A percentile compares a stretch with the other conserved stretches of the same genome.
Evolutionary conservation across 441 rosid genomes (phyloP).

Genomic region (Pelargonium citronellum): DNA sequence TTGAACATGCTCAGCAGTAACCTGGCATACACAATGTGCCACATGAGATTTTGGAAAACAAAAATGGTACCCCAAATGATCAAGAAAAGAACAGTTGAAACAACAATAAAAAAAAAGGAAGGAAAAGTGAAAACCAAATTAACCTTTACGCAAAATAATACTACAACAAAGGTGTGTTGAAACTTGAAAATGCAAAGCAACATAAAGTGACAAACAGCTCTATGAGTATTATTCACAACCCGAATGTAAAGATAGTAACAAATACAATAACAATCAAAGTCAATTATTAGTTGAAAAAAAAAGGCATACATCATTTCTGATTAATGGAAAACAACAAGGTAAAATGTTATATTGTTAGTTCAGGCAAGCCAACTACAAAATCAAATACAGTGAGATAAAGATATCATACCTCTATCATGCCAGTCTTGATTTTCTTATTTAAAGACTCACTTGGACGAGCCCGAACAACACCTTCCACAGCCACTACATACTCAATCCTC

Average conservation of each 20-base stretch:
- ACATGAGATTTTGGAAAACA: not conserved
- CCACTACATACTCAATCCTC: slow-evolving; percentile 81
- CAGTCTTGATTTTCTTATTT: slow-evolving; percentile 88
- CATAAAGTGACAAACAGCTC: not conserved
- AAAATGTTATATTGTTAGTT: not conserved
- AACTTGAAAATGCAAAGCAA: not conserved
- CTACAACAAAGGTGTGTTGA: not conserved
- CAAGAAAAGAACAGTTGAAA: not conserved
- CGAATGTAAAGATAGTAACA: not conserved
- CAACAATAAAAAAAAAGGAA: not conserved
- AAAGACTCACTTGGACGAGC: slow-evolving; percentile 67
- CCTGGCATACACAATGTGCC: slow-evolving; percentile 33
- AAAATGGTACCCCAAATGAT: not conserved
- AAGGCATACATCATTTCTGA: not conserved
- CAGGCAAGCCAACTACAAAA: not conserved
- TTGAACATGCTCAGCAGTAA: slow-evolving; percentile 81
- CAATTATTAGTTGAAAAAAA: not conserved
- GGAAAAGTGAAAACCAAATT: not conserved
- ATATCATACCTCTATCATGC: slow-evolving; percentile 59
- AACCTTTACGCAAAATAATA: not conserved
- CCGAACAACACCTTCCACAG: slow-evolving; percentile 72
- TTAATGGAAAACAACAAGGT: not conserved
- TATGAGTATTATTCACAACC: not conserved
- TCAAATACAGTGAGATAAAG: not conserved
- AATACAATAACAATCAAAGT: not conserved